phyloP scores from a whole-genome alignment of 371 early-diverging fungal species.

The Rhizopus delemar region DNA sequence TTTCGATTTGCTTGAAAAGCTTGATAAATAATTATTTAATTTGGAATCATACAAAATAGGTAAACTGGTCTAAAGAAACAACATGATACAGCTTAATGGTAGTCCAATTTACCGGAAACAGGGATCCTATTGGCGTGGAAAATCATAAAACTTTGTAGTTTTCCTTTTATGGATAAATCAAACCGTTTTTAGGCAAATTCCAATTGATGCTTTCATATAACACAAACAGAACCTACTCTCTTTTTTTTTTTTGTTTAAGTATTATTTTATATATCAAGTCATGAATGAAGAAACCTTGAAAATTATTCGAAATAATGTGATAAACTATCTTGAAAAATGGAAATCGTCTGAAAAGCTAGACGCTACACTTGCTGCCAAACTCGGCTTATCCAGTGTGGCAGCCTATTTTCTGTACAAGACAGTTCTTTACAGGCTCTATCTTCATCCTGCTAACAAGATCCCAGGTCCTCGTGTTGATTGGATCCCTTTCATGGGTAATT shows the following conservation, averaged over 20 bases:
- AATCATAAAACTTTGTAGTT: not conserved
- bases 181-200: not conserved
- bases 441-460: constrained; percentile 47
- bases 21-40: no score
- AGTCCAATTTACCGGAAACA: not conserved
- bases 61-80: no score
- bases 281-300: not conserved
- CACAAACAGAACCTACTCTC: not conserved
- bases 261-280: not conserved
- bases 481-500: constrained; percentile 53
- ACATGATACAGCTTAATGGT: no score
- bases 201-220: no score
- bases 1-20: no score
- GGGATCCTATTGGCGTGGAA: not conserved
- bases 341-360: not conserved
- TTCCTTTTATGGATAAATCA: not conserved
- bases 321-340: not conserved
- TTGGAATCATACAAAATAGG: no score
- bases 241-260: not conserved
- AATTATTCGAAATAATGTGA: not conserved
- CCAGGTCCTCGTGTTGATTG: constrained; percentile 57
- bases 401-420: constrained; percentile 15
- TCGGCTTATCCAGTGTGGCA: constrained; percentile 6
- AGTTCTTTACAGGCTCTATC: constrained; percentile 42
- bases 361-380: not conserved